Conservation (phyloP, 2,329 filamentous ascomycete genomes). For the Trichoderma lentiforme region DNA sequence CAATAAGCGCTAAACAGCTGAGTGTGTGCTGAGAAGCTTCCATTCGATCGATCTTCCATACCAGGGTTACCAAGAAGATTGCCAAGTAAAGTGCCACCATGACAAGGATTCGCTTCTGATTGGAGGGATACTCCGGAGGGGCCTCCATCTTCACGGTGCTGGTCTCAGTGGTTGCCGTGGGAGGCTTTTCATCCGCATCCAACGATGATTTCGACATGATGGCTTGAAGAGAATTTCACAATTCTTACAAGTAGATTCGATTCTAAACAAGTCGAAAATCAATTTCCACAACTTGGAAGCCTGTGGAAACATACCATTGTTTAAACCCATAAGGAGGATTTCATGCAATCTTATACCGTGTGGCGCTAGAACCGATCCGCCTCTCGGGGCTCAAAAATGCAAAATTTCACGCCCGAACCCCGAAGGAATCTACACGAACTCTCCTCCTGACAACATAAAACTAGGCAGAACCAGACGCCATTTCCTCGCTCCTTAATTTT, state of each 20-base stretch:
- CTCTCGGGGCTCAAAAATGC: constrained; percentile 5
- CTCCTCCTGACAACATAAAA: background rate
- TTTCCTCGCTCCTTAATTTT: background rate
- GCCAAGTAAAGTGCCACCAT: constrained; percentile 4
- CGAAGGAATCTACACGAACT: background rate
- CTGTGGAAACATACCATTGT: background rate
- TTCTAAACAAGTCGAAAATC: background rate
- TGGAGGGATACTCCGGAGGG: background rate
- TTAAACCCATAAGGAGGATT: background rate
- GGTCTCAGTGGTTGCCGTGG: background rate
- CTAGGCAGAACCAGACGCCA: background rate
- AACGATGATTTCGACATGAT: background rate
- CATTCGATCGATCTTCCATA: background rate
- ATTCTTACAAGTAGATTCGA: background rate
- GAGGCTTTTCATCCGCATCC: background rate
- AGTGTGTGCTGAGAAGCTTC: background rate
- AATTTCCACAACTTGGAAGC: background rate
- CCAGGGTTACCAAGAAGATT: constrained; percentile 4
- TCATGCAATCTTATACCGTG: background rate
- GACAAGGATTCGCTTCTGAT: constrained; percentile 6
- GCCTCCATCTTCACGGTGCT: background rate
- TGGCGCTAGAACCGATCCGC: background rate
- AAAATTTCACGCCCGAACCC: background rate
- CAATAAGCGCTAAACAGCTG: background rate
- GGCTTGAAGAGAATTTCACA: background rate